Evolutionary conservation across 1,139 yeast genomes (phyloP).

Genomic region (Lizanozyma gosingica): DNA sequence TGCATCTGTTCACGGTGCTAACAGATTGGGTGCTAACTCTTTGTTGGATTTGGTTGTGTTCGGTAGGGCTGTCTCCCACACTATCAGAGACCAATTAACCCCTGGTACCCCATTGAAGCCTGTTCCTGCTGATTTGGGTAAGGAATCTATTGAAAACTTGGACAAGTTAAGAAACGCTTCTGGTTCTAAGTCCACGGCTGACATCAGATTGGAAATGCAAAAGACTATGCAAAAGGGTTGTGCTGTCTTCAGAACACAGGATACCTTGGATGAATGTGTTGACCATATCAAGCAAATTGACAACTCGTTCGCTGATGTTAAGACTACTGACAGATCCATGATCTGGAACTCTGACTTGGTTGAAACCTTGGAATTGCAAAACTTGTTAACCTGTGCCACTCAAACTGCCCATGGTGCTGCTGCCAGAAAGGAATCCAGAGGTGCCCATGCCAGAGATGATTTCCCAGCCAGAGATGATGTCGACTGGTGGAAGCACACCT

Average conservation of each 20-base stretch:
- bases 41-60: constrained; percentile 93
- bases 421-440: constrained; percentile 95
- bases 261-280: constrained; percentile 88
- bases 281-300: constrained; percentile 69
- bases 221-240: constrained; percentile 94
- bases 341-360: constrained; percentile 97
- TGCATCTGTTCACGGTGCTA: constrained; percentile 99
- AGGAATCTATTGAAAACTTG: constrained; percentile 82
- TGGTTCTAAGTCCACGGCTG: constrained; percentile 79
- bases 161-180: constrained; percentile 79
- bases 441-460: constrained; percentile 99
- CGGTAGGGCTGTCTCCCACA: constrained; percentile 97
- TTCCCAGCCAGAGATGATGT: constrained; percentile 92
- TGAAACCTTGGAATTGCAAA: constrained; percentile 93
- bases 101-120: constrained; percentile 82
- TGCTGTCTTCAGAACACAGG: constrained; percentile 94
- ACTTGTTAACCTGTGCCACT: constrained; percentile 93
- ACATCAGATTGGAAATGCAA: constrained; percentile 89
- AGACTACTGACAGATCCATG: constrained; percentile 94
- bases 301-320: constrained; percentile 56
- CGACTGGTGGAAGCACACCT: constrained; percentile 96
- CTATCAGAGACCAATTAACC: constrained; percentile 72
- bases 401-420: constrained; percentile 95
- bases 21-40: constrained; percentile 99
- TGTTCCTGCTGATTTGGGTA: constrained; percentile 78